Percentiles rank a stretch among this genome's conserved stretches.
These are phyloP conservation scores for Claviceps cyperi DNA, from an alignment of 2,329 filamentous ascomycete genomes.

Conservation along the genomic window DNA sequence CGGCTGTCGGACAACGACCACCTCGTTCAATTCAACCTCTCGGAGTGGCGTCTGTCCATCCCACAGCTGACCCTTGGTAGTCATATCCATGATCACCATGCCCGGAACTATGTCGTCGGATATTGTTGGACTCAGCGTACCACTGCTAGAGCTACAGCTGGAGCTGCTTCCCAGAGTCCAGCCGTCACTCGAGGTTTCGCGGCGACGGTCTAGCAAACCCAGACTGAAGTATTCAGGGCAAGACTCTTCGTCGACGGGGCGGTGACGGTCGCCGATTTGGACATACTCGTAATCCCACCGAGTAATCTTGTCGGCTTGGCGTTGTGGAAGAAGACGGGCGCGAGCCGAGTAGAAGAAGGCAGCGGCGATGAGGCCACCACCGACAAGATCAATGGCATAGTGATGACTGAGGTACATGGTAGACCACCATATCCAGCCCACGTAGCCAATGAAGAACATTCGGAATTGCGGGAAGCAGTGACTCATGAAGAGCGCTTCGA, in stretches of 20 bases:
- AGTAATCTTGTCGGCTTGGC: conserved; percentile 72
- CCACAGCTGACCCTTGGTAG: conserved; percentile 24
- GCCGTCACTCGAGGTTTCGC: conserved; percentile 55
- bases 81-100: conserved; percentile 22
- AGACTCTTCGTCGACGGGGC: conserved; percentile 30
- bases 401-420: conserved; percentile 98
- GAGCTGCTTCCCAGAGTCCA: conserved; percentile 84
- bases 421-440: conserved; percentile 93
- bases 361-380: conserved; percentile 64
- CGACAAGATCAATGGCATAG: conserved; percentile 87
- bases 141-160: conserved; percentile 36
- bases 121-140: conserved; percentile 34
- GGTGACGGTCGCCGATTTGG: conserved; percentile 55
- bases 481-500: conserved; percentile 86
- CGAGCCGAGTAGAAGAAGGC: conserved; percentile 72
- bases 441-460: conserved; percentile 68
- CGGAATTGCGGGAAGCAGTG: conserved; percentile 77
- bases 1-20: conserved; percentile 26
- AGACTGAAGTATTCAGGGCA: conserved; percentile 32
- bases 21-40: conserved; percentile 31
- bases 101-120: conserved; percentile 27
- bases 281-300: conserved; percentile 95
- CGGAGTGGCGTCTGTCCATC: conserved; percentile 21
- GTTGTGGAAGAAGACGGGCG: conserved; percentile 64
- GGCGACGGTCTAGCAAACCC: conserved; percentile 28